Evolutionary conservation across 1,284 basidiomycete species (phyloP).

Genomic region (Takashimella tepidaria): DNA sequence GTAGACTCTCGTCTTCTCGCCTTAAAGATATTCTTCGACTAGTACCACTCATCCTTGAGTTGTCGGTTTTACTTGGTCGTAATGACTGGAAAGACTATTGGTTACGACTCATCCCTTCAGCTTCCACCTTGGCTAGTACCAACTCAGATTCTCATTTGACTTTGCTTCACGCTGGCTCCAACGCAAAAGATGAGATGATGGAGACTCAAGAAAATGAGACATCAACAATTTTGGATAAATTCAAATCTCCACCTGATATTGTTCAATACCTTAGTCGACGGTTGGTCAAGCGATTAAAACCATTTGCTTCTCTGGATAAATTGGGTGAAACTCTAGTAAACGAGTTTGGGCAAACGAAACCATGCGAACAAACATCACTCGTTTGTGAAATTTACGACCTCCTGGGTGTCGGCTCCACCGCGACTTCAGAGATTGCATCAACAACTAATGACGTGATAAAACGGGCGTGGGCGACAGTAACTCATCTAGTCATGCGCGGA

Average conservation of each 20-base stretch:
- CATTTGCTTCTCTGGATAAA: constrained; percentile 26
- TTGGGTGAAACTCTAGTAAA: neutral
- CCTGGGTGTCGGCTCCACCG: neutral
- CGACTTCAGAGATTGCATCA: neutral
- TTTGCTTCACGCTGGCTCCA: too few species aligned
- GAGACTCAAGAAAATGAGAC: constrained; percentile 11
- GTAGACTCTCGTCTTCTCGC: constrained; percentile 41
- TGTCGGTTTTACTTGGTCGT: constrained; percentile 60
- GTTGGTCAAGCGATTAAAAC: constrained; percentile 15
- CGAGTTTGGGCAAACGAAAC: neutral
- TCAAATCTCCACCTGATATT: constrained; percentile 46
- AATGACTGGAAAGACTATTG: constrained; percentile 85
- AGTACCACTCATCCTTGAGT: constrained; percentile 59
- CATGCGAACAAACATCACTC: neutral
- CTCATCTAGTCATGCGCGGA: constrained; percentile 23
- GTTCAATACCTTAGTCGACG: constrained; percentile 38
- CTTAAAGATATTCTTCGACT: constrained; percentile 58
- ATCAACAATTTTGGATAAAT: constrained; percentile 28
- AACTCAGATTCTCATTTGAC: constrained; percentile 11
- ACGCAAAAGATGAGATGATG: too few species aligned
- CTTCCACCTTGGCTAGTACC: constrained; percentile 41
- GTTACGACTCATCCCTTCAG: constrained; percentile 66
- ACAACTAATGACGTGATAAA: neutral
- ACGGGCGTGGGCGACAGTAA: neutral
- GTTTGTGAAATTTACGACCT: neutral